Percentiles rank a stretch among this genome's conserved stretches.
Evolutionary conservation across 306 rosid genomes (phyloP).

Genomic region (Abrus precatorius): DNA sequence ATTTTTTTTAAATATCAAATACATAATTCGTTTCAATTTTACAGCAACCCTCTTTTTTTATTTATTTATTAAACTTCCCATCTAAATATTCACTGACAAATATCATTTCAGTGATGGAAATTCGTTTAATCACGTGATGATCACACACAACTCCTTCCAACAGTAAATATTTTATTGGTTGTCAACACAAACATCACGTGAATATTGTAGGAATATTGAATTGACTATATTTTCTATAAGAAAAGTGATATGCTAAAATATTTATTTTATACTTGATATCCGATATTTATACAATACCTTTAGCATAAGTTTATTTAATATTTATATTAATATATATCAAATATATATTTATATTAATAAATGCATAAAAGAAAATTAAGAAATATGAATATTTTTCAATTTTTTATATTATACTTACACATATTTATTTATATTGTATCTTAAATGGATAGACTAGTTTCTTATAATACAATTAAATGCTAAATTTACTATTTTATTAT

Average conservation of each 20-base stretch:
- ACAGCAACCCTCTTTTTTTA: background rate
- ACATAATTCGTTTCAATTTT: background rate
- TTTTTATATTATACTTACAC: background rate
- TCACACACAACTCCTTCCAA: too few species aligned
- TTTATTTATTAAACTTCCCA: background rate
- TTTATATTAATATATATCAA: background rate
- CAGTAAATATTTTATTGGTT: background rate
- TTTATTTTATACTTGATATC: background rate
- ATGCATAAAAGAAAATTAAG: background rate
- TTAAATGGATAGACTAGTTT: too few species aligned
- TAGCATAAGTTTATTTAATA: background rate
- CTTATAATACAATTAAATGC: too few species aligned
- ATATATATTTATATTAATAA: background rate
- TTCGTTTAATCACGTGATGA: too few species aligned
- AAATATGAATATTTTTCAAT: too few species aligned
- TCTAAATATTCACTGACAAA: background rate
- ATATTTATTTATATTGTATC: background rate
- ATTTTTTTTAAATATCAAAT: background rate
- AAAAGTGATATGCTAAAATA: background rate
- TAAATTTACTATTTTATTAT: too few species aligned
- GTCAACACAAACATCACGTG: background rate
- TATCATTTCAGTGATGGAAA: background rate
- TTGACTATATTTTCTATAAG: background rate
- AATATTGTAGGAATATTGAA: slow-evolving; percentile 21
- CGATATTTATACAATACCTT: background rate